A percentile compares a stretch with the other conserved stretches of the same genome.
phyloP scores from a whole-genome alignment of 345 rosid species.

The Rhodamnia argentea region DNA sequence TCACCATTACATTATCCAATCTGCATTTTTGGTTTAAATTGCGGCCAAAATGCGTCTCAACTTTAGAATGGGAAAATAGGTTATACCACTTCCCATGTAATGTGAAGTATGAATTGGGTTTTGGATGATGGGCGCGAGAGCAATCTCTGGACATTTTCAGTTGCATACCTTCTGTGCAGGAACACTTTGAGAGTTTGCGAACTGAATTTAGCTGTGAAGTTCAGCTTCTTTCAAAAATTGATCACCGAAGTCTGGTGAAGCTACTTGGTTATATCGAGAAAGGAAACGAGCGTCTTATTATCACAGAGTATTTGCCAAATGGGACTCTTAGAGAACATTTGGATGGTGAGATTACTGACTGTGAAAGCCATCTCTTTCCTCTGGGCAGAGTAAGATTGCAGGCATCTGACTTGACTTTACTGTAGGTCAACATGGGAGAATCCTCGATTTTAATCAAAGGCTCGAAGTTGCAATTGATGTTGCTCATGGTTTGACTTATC shows the following conservation, averaged over 20 bases:
- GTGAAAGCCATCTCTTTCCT: background rate
- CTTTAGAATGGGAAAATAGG: background rate
- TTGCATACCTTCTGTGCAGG: conserved; percentile 23
- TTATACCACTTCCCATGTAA: background rate
- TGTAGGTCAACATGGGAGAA: conserved; percentile 57
- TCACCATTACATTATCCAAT: background rate
- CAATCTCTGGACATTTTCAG: background rate
- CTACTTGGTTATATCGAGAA: conserved; percentile 80
- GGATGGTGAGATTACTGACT: conserved; percentile 58
- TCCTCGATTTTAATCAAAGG: conserved; percentile 82
- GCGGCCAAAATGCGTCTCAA: background rate
- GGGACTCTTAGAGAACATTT: conserved; percentile 94
- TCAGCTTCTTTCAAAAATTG: conserved; percentile 87
- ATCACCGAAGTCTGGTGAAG: conserved; percentile 80
- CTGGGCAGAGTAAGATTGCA: background rate
- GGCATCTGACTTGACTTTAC: background rate
- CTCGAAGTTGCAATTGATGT: conserved; percentile 89
- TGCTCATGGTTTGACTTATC: conserved; percentile 92
- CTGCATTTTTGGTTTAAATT: background rate
- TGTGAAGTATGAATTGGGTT: background rate
- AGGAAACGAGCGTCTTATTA: conserved; percentile 83
- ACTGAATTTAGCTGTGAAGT: conserved; percentile 91
- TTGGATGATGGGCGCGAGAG: background rate
- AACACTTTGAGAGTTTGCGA: conserved; percentile 50
- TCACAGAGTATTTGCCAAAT: conserved; percentile 81